These are phyloP conservation scores for Stachybotrys echinatus DNA, from an alignment of 2,329 filamentous ascomycete genomes.

Conservation along the genomic window DNA sequence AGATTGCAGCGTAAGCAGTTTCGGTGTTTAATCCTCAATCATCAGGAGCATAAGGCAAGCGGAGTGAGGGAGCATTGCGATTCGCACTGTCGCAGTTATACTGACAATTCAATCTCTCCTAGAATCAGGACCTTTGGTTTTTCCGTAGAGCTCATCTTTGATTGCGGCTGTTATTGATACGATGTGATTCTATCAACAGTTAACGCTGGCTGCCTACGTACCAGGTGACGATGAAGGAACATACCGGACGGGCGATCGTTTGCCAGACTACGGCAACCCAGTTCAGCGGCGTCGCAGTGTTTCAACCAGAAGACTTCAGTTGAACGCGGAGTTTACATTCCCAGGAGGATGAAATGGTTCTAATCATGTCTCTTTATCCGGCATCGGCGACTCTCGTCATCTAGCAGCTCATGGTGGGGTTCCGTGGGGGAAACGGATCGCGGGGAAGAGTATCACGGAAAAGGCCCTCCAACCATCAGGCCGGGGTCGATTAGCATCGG, in stretches of 20 bases:
- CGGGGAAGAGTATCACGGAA: not conserved
- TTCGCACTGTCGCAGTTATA: too few relatives aligned
- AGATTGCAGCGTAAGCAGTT: not conserved
- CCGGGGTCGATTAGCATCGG: too few relatives aligned
- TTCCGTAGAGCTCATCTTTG: constrained; percentile 4
- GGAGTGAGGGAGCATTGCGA: not conserved
- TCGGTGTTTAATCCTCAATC: not conserved
- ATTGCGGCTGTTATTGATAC: not conserved
- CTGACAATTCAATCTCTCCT: constrained; percentile 33
- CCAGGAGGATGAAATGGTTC: too few relatives aligned
- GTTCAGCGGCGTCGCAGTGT: too few relatives aligned
- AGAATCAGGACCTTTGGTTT: constrained; percentile 33
- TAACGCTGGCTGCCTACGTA: too few relatives aligned
- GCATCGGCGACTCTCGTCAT: not conserved
- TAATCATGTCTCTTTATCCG: not conserved
- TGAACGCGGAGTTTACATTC: too few relatives aligned
- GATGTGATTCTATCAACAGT: too few relatives aligned
- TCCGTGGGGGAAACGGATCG: not conserved
- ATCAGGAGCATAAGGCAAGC: not conserved
- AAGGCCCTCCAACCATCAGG: not conserved
- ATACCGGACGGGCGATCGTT: too few relatives aligned
- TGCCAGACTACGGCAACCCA: too few relatives aligned
- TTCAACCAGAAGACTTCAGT: too few relatives aligned
- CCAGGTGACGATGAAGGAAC: too few relatives aligned
- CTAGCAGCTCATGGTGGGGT: not conserved